Evolutionary conservation across 139 green algal species (phyloP), one percentile per base, ranked within the genome.

Genomic region (Chlamydomonas incerta): DNA sequence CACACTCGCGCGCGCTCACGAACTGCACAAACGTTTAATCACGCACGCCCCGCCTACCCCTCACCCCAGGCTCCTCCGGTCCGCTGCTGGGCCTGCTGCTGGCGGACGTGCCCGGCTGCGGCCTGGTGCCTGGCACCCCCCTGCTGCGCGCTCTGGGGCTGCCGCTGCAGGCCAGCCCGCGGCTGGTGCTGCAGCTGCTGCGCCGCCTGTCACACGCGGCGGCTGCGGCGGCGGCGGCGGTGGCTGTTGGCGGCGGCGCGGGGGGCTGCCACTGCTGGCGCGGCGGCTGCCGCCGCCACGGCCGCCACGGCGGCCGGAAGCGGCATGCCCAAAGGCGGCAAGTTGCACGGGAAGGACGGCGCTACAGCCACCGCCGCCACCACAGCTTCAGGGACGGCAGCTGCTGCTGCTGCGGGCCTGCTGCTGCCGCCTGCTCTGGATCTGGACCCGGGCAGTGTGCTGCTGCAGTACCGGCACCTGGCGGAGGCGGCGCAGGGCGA

Each of bases 11-110:
- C n/a, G n/a, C n/a, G n/a, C n/a, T n/a, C n/a, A n/a, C n/a, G n/a
- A n/a, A n/a, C n/a, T n/a, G n/a, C n/a, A n/a, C n/a, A n/a, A n/a
- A n/a, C n/a, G n/a, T n/a, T n/a, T n/a, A n/a, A n/a, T n/a, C n/a
- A n/a, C n/a, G n/a, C n/a, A n/a, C n/a, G n/a, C n/a, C n/a, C n/a
- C n/a, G n/a, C n/a, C n/a, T n/a, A n/a, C n/a, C n/a, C n/a, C n/a
- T n/a, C n/a, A n/a, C 47, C 50, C 0, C 72, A 80, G 73, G 52
- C 21, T 34, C 21, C 73, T 50, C 41, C 8, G 15, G 50, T 2
- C 73, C 73, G 73, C 73, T 80, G 18, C 52, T n/a, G n/a, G n/a
- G n/a, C n/a, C n/a, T 52, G n/a, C n/a, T 68, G 15, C 73, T 80
- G 17, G 52, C 52, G 1, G 60, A 66, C 23, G 52, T 67, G 3